A percentile compares a stretch with the other conserved stretches of the same genome.
phyloP scores from a whole-genome alignment of 805 yeast genomes.

The Zygosaccharomyces bisporus region DNA sequence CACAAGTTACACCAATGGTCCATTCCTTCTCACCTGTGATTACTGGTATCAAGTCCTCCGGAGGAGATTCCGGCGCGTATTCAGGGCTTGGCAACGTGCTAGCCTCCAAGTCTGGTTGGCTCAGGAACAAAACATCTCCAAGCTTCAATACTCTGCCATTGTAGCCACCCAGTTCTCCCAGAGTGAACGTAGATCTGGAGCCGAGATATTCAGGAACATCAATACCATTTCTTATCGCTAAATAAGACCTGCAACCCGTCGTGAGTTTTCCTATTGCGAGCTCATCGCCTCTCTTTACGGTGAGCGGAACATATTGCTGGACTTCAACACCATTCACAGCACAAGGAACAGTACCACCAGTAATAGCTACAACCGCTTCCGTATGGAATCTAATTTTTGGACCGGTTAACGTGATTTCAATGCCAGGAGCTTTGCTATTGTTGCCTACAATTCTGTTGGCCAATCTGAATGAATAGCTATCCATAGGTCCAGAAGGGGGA shows the following conservation, averaged over 20 bases:
- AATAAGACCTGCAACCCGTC: slow-evolving; percentile 83
- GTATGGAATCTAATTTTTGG: slow-evolving; percentile 84
- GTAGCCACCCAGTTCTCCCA: slow-evolving; percentile 89
- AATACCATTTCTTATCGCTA: slow-evolving; percentile 88
- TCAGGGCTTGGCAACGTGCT: slow-evolving; percentile 72
- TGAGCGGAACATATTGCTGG: slow-evolving; percentile 69
- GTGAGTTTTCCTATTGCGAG: slow-evolving; percentile 76
- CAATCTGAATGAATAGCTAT: slow-evolving; percentile 79
- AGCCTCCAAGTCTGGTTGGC: slow-evolving; percentile 66
- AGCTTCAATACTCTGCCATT: slow-evolving; percentile 88
- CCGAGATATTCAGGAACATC: slow-evolving; percentile 94
- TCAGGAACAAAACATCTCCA: slow-evolving; percentile 88
- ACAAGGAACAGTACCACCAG: slow-evolving; percentile 79
- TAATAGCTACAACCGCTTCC: slow-evolving; percentile 69
- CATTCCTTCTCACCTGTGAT: slow-evolving; percentile 44
- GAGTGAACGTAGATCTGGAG: slow-evolving; percentile 93
- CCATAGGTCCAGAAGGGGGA: slow-evolving; percentile 99
- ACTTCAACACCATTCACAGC: slow-evolving; percentile 57
- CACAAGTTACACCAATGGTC: slow-evolving; percentile 91
- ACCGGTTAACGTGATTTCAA: slow-evolving; percentile 84
- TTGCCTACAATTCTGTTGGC: slow-evolving; percentile 93
- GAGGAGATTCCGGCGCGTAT: slow-evolving; percentile 57
- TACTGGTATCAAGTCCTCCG: slow-evolving; percentile 41
- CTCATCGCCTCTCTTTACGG: slow-evolving; percentile 68
- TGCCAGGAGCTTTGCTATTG: slow-evolving; percentile 73